These are phyloP conservation scores for Ustilaginoidea virens DNA, from an alignment of 2,329 filamentous ascomycete species.

Conservation along the genomic window DNA sequence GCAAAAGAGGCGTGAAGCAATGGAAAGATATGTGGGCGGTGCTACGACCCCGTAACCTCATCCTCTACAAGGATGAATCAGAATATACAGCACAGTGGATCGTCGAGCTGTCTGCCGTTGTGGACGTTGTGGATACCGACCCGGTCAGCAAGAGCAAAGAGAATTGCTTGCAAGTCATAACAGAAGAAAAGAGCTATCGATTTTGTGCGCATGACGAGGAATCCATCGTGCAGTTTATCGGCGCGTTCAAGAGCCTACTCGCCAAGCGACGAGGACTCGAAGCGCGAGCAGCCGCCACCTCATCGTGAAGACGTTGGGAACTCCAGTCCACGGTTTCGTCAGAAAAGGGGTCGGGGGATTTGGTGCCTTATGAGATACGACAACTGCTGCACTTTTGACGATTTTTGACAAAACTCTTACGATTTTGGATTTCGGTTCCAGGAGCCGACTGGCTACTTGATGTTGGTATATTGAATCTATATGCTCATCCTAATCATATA, in stretches of 20 bases:
- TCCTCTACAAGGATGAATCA: constrained; percentile 82
- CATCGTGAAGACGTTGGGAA: background rate
- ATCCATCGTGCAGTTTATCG: constrained; percentile 66
- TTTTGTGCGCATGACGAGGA: constrained; percentile 74
- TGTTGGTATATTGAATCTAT: too few species aligned
- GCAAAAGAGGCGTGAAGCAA: constrained; percentile 67
- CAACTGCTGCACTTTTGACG: too few species aligned
- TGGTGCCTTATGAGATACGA: too few species aligned
- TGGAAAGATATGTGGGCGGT: constrained; percentile 97
- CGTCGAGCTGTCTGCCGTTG: constrained; percentile 60
- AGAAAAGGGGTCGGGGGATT: too few species aligned
- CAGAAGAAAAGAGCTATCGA: constrained; percentile 72
- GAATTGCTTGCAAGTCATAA: constrained; percentile 84
- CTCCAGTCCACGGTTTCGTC: too few species aligned
- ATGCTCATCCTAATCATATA: too few species aligned
- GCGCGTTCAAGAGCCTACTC: constrained; percentile 77
- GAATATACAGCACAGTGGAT: constrained; percentile 83
- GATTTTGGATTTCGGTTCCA: too few species aligned
- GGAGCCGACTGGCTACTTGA: too few species aligned
- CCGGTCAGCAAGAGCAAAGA: constrained; percentile 71
- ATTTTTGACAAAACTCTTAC: too few species aligned
- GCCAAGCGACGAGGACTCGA: constrained; percentile 52
- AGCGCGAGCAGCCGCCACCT: constrained; percentile 25
- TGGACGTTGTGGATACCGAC: constrained; percentile 87
- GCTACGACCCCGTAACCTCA: constrained; percentile 67